Percentiles rank a stretch among this genome's conserved stretches.
Conservation (phyloP, 1,139 yeast genomes). For the Insectozyma bohioensis region DNA sequence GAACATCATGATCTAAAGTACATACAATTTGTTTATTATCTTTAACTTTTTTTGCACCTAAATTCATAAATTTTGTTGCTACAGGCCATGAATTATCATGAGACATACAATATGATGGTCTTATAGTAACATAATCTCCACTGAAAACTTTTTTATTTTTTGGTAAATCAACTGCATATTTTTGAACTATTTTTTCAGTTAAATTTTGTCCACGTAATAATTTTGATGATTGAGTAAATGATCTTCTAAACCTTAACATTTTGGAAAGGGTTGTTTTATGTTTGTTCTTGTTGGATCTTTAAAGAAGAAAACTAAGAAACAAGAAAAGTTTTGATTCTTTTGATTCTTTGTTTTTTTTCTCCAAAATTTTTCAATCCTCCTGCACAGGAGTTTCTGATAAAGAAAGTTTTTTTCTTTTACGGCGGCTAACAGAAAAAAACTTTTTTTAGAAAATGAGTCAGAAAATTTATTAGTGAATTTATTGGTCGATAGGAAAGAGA, state of each 20-base stretch:
- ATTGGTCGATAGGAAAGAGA: slow-evolving; percentile 27
- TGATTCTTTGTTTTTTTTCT: too few relatives aligned
- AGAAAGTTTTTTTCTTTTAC: neutral
- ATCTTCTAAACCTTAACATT: slow-evolving; percentile 12
- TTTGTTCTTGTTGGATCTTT: neutral
- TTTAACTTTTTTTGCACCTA: slow-evolving; percentile 82
- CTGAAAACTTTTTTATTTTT: slow-evolving; percentile 72
- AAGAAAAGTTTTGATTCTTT: too few relatives aligned
- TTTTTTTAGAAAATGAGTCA: slow-evolving; percentile 32
- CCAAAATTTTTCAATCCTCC: too few relatives aligned
- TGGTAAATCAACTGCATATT: slow-evolving; percentile 72
- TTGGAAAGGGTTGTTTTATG: too few relatives aligned
- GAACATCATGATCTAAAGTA: slow-evolving; percentile 97
- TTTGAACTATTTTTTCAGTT: slow-evolving; percentile 94
- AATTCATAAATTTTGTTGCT: slow-evolving; percentile 91
- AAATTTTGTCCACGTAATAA: slow-evolving; percentile 64
- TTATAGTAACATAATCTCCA: slow-evolving; percentile 94
- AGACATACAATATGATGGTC: slow-evolving; percentile 97
- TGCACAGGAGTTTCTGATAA: too few relatives aligned
- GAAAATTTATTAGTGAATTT: slow-evolving; percentile 19
- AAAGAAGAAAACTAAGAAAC: neutral
- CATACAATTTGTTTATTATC: slow-evolving; percentile 90
- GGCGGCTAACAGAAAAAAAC: slow-evolving; percentile 2
- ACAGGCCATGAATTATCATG: slow-evolving; percentile 99
- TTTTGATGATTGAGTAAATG: slow-evolving; percentile 11